Evolutionary conservation across 2,329 filamentous ascomycete genomes (phyloP).

Genomic region (Pyrenophora teres): DNA sequence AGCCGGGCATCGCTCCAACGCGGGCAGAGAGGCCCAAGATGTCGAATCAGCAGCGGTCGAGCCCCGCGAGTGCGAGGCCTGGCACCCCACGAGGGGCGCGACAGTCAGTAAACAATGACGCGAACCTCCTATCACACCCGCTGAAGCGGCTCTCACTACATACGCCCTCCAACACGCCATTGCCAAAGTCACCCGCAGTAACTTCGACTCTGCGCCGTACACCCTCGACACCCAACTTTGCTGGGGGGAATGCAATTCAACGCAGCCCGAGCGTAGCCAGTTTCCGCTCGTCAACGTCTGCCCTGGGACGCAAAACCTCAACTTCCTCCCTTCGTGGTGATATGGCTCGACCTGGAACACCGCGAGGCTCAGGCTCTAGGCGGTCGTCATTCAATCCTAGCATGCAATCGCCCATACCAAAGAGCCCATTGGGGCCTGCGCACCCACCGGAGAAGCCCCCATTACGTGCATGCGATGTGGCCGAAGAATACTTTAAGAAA

Average conservation of each 20-base stretch:
- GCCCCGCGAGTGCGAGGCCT: constrained; percentile 15
- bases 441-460: constrained; percentile 48
- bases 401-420: constrained; percentile 47
- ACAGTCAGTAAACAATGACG: constrained; percentile 44
- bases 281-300: constrained; percentile 48
- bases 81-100: constrained; percentile 19
- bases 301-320: constrained; percentile 50
- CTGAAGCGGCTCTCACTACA: constrained; percentile 47
- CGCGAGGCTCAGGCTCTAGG: constrained; percentile 45
- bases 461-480: constrained; percentile 63
- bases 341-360: constrained; percentile 36
- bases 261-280: constrained; percentile 52
- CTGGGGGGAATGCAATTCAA: constrained; percentile 41
- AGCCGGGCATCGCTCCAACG: constrained; percentile 29
- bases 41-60: constrained; percentile 27
- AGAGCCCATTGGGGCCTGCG: constrained; percentile 46
- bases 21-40: constrained; percentile 32
- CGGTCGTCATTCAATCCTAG: constrained; percentile 52
- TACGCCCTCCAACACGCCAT: constrained; percentile 36
- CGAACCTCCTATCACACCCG: constrained; percentile 38
- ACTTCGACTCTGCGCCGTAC: constrained; percentile 33
- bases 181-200: constrained; percentile 38
- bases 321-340: constrained; percentile 51
- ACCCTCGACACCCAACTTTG: constrained; percentile 36
- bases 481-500: constrained; percentile 69